Conservation (phyloP, 1,284 basidiomycete genomes). For the Boletellus deceptivus region DNA sequence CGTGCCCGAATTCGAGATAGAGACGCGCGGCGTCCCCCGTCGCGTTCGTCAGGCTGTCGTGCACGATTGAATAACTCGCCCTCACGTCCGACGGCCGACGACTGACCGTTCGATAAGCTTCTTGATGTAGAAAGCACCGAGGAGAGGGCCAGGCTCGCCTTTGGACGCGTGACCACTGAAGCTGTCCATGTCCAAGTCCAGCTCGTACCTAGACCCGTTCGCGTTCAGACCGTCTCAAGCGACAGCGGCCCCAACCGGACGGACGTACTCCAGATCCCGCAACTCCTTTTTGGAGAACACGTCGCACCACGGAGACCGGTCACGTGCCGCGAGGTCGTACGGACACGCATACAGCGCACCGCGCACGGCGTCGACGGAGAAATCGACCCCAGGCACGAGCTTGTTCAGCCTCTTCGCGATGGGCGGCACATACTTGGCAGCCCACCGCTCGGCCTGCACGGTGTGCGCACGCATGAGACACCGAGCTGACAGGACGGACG, state of each 20-base stretch:
- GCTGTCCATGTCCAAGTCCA: constrained; percentile 43
- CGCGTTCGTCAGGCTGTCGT: constrained; percentile 38
- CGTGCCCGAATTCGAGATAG: constrained; percentile 51
- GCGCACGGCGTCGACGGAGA: constrained; percentile 35
- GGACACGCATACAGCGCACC: constrained; percentile 49
- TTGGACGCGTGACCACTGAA: constrained; percentile 41
- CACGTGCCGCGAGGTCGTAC: constrained; percentile 42
- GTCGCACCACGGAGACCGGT: constrained; percentile 41
- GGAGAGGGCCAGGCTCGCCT: constrained; percentile 36
- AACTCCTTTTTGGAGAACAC: constrained; percentile 41
- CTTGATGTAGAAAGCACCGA: constrained; percentile 43
- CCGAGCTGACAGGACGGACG: neutral
- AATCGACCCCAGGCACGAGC: constrained; percentile 34
- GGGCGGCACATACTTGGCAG: constrained; percentile 39
- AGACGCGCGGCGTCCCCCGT: constrained; percentile 33
- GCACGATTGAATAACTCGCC: constrained; percentile 1
- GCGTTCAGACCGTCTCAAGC: neutral
- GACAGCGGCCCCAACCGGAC: no score
- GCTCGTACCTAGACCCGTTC: constrained; percentile 20
- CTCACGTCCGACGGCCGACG: neutral
- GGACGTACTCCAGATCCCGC: constrained; percentile 39
- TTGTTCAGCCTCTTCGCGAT: constrained; percentile 40
- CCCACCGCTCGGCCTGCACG: constrained; percentile 37
- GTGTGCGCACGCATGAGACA: neutral
- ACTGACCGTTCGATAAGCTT: constrained; percentile 43